These are phyloP conservation scores for Trichoderma erinaceum DNA, from an alignment of 495 filamentous ascomycete genomes.

Conservation along the genomic window DNA sequence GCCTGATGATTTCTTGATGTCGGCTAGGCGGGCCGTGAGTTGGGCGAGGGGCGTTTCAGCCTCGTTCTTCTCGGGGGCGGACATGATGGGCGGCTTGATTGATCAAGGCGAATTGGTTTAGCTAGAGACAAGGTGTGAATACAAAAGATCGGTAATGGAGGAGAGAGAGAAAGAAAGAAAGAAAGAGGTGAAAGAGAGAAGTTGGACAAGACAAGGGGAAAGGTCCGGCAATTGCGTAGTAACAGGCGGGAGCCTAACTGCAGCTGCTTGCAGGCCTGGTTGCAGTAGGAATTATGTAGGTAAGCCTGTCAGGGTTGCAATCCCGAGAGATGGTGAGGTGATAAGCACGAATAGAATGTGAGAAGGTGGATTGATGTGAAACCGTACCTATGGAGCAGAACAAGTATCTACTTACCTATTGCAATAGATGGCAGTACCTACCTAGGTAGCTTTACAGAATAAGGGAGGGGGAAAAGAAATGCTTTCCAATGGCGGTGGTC, in stretches of 20 bases:
- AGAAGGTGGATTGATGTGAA: too few species aligned
- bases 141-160: neutral
- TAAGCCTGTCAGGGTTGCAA: neutral
- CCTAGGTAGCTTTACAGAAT: too few species aligned
- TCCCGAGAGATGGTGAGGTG: too few species aligned
- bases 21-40: slow-evolving; percentile 11
- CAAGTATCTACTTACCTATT: too few species aligned
- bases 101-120: neutral
- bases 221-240: neutral
- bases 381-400: too few species aligned
- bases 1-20: slow-evolving; percentile 16
- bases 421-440: too few species aligned
- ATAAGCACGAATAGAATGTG: too few species aligned
- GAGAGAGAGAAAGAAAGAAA: neutral
- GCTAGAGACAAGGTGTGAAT: neutral
- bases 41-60: slow-evolving; percentile 15
- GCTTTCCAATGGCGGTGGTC: too few species aligned
- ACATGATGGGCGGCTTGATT: neutral
- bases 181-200: neutral
- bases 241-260: neutral
- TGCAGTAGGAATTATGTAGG: neutral
- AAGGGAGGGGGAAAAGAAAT: too few species aligned
- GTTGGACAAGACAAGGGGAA: neutral
- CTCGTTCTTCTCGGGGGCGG: slow-evolving; percentile 5
- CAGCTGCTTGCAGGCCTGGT: neutral